These are phyloP conservation scores for Thelonectria rubi DNA, from an alignment of 2,329 filamentous ascomycete species.

Conservation along the genomic window DNA sequence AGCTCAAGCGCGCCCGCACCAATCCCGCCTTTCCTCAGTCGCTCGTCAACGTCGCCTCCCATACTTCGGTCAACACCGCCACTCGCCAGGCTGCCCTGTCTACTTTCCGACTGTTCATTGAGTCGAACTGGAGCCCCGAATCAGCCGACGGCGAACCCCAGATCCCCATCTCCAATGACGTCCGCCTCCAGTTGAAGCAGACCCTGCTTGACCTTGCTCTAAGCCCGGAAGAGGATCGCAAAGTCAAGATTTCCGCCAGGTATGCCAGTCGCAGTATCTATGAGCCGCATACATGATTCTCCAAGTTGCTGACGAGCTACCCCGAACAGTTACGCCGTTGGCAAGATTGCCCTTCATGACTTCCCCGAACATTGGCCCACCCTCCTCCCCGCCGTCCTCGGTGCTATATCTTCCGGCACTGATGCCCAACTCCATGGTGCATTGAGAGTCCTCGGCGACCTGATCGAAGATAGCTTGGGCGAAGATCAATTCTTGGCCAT, in stretches of 20 bases:
- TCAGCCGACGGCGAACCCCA: conserved; percentile 72
- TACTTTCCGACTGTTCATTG: conserved; percentile 82
- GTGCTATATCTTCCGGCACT: conserved; percentile 76
- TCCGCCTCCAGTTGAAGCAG: conserved; percentile 77
- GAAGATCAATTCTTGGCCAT: conserved; percentile 95
- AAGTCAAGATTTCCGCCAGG: conserved; percentile 89
- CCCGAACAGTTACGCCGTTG: conserved; percentile 72
- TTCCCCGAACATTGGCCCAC: conserved; percentile 96
- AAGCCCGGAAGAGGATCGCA: conserved; percentile 78
- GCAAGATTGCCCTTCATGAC: conserved; percentile 92
- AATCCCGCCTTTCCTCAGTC: conserved; percentile 79
- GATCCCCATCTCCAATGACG: conserved; percentile 75
- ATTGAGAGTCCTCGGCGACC: conserved; percentile 84
- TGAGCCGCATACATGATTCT: too few species aligned
- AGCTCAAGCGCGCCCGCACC: conserved; percentile 75
- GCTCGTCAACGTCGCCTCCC: conserved; percentile 81
- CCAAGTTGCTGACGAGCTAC: conserved; percentile 11
- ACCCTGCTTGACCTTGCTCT: conserved; percentile 81
- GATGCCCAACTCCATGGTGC: conserved; percentile 89
- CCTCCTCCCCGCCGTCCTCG: conserved; percentile 82
- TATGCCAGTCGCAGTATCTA: conserved; percentile 50
- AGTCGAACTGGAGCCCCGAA: conserved; percentile 82
- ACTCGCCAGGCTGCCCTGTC: conserved; percentile 87
- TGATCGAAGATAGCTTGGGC: conserved; percentile 92
- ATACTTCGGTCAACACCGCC: conserved; percentile 75